Conservation (phyloP, 805 yeast species). For the Hanseniaspora mollemarum region DNA sequence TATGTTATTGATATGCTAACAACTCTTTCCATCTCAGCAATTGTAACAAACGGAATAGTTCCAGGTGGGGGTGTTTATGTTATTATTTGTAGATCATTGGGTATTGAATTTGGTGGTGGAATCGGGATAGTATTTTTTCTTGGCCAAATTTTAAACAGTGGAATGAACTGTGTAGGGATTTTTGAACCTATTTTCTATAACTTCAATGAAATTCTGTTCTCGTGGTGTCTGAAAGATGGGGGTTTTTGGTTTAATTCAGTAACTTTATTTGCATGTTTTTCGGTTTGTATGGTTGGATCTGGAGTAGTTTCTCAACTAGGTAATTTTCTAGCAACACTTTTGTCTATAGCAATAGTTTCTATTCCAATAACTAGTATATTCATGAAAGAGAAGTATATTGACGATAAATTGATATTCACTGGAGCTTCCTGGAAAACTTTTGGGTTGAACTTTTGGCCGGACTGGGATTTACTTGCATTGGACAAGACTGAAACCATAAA, state of each 20-base stretch:
- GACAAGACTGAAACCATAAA: conserved; percentile 59
- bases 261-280: conserved; percentile 58
- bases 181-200: conserved; percentile 80
- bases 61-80: conserved; percentile 98
- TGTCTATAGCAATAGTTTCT: conserved; percentile 62
- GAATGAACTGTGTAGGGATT: conserved; percentile 90
- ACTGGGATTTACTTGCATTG: conserved; percentile 70
- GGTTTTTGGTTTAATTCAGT: conserved; percentile 67
- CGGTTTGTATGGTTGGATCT: conserved; percentile 71
- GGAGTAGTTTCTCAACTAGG: conserved; percentile 75
- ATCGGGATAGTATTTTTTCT: conserved; percentile 88
- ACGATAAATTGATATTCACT: conserved; percentile 43
- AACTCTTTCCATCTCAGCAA: conserved; percentile 83
- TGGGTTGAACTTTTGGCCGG: conserved; percentile 57
- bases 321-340: conserved; percentile 51
- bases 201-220: conserved; percentile 40
- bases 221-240: conserved; percentile 19
- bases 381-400: conserved; percentile 46
- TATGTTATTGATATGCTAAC: conserved; percentile 76
- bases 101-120: conserved; percentile 97
- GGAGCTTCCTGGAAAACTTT: conserved; percentile 67
- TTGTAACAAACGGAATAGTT: conserved; percentile 94
- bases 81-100: conserved; percentile 88
- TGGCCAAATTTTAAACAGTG: conserved; percentile 86
- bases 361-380: conserved; percentile 69